A percentile compares a stretch with the other conserved stretches of the same genome.
These are phyloP conservation scores for Russula earlei DNA, from an alignment of 768 basidiomycete genomes.

Conservation along the genomic window DNA sequence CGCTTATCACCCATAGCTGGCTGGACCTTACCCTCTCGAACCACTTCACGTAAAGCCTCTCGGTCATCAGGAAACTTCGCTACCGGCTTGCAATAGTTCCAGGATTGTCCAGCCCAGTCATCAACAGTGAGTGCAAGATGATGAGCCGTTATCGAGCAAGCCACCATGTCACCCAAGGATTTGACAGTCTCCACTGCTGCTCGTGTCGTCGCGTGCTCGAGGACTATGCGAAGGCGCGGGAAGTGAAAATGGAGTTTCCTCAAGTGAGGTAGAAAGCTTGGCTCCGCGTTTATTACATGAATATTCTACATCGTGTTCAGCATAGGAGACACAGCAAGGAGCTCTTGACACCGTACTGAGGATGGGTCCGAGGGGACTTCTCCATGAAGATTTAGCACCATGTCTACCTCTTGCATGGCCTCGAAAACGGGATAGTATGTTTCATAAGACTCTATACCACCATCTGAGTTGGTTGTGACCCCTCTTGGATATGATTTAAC, in stretches of 20 bases:
- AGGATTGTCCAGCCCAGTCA: slow-evolving; percentile 92
- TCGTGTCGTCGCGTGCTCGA: slow-evolving; percentile 93
- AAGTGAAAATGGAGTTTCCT: slow-evolving; percentile 72
- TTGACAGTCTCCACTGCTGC: slow-evolving; percentile 85
- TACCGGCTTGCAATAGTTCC: slow-evolving; percentile 96
- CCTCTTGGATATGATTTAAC: slow-evolving; percentile 97
- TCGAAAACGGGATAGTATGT: slow-evolving; percentile 88
- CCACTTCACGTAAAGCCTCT: slow-evolving; percentile 65
- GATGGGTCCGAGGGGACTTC: slow-evolving; percentile 85
- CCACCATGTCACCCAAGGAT: slow-evolving; percentile 70
- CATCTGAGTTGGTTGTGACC: slow-evolving; percentile 94
- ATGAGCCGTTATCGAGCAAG: slow-evolving; percentile 95
- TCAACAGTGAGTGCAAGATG: slow-evolving; percentile 92
- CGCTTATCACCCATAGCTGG: neutral
- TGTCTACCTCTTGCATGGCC: slow-evolving; percentile 85
- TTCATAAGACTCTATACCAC: slow-evolving; percentile 93
- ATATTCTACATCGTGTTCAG: slow-evolving; percentile 47
- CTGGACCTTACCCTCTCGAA: slow-evolving; percentile 51
- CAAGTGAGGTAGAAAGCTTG: slow-evolving; percentile 81
- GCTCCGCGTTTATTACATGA: slow-evolving; percentile 90
- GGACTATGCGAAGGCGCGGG: slow-evolving; percentile 85
- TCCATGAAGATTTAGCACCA: slow-evolving; percentile 96
- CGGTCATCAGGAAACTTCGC: slow-evolving; percentile 94
- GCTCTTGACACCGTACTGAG: slow-evolving; percentile 34
- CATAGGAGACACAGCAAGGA: neutral